phyloP scores from a whole-genome alignment of 805 yeast species.

The Saturnispora silvae region DNA sequence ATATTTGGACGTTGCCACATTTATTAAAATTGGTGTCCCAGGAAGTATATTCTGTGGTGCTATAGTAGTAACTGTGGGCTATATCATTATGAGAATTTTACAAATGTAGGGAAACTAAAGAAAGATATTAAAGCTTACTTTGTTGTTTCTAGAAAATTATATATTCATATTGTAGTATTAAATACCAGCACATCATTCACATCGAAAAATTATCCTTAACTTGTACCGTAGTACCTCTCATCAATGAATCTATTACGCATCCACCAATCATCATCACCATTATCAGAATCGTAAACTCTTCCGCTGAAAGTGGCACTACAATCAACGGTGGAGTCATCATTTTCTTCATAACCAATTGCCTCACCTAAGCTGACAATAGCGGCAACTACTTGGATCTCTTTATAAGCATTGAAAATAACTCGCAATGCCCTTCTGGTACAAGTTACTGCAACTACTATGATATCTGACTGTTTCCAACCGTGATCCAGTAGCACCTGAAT shows the following conservation, averaged over 20 bases:
- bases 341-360: slow-evolving; percentile 6
- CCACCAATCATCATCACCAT: slow-evolving; percentile 36
- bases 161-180: too few species aligned
- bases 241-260: slow-evolving; percentile 65
- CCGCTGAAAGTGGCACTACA: neutral
- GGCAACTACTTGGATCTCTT: slow-evolving; percentile 54
- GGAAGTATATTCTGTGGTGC: slow-evolving; percentile 66
- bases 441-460: slow-evolving; percentile 58
- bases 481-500: slow-evolving; percentile 80
- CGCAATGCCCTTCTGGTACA: slow-evolving; percentile 74
- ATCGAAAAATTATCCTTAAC: slow-evolving; percentile 10
- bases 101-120: slow-evolving; percentile 42
- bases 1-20: slow-evolving; percentile 75
- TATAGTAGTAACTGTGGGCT: slow-evolving; percentile 73
- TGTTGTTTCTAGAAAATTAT: too few species aligned
- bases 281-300: slow-evolving; percentile 1
- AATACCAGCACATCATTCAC: too few species aligned
- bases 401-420: slow-evolving; percentile 66
- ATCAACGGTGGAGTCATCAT: too few species aligned
- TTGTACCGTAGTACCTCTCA: slow-evolving; percentile 66
- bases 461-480: slow-evolving; percentile 48
- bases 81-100: slow-evolving; percentile 50
- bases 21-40: slow-evolving; percentile 87
- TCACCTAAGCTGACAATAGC: slow-evolving; percentile 37
- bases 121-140: too few species aligned